These are phyloP conservation scores for Pseudevernia furfuracea DNA, from an alignment of 495 filamentous ascomycete species.

Conservation along the genomic window DNA sequence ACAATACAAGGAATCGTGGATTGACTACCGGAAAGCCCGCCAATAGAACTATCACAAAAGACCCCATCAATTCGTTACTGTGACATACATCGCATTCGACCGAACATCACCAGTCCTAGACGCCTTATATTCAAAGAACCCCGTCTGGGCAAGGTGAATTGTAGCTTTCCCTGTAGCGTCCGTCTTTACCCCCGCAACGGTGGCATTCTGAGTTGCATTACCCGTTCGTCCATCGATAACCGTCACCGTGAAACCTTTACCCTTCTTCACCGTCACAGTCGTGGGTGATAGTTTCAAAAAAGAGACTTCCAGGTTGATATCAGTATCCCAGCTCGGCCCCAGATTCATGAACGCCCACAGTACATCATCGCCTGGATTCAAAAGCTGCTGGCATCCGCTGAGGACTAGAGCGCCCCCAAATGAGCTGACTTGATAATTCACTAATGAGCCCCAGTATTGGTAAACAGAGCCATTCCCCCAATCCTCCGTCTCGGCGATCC, in stretches of 20 bases:
- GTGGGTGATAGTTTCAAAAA: constrained; percentile 16
- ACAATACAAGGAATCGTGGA: too few relatives aligned
- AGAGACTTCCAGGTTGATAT: background rate
- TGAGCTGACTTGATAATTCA: constrained; percentile 12
- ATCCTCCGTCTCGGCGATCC: background rate
- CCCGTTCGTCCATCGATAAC: constrained; percentile 16
- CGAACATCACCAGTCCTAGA: background rate
- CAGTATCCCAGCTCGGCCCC: background rate
- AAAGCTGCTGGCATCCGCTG: constrained; percentile 14
- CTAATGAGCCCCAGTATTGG: constrained; percentile 13
- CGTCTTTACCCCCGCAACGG: constrained; percentile 14
- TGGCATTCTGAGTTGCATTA: background rate
- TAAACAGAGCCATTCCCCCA: background rate
- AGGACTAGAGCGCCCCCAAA: background rate
- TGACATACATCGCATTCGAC: constrained; percentile 7
- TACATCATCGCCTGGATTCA: constrained; percentile 10
- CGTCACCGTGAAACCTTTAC: background rate
- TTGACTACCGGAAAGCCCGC: too few relatives aligned
- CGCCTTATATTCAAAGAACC: constrained; percentile 15
- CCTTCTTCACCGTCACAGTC: constrained; percentile 15
- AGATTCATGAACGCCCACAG: constrained; percentile 16
- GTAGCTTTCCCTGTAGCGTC: constrained; percentile 13
- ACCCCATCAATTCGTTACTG: constrained; percentile 2
- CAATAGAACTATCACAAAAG: too few relatives aligned
- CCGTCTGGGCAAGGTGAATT: background rate